phyloP scores from a whole-genome alignment of 805 yeast genomes.

The Spathaspora sp. region DNA sequence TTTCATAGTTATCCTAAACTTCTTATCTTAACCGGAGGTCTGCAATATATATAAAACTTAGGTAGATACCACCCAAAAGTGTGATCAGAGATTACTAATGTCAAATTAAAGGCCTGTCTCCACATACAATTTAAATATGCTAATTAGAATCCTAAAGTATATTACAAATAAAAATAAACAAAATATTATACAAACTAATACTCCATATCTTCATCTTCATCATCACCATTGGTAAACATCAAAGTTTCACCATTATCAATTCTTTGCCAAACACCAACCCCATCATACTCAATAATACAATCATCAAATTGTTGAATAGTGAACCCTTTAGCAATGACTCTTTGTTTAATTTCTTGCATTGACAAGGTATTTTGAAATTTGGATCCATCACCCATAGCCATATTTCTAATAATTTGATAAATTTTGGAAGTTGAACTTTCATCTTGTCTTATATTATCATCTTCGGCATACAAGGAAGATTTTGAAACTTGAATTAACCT shows the following conservation, averaged over 20 bases:
- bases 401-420: slow-evolving; percentile 62
- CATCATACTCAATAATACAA: slow-evolving; percentile 72
- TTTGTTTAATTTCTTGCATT: slow-evolving; percentile 52
- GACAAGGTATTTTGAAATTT: slow-evolving; percentile 26
- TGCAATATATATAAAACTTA: no score
- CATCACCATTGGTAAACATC: slow-evolving; percentile 45
- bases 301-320: slow-evolving; percentile 74
- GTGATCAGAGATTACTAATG: no score
- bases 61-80: no score
- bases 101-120: no score
- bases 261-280: slow-evolving; percentile 71
- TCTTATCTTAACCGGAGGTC: no score
- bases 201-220: slow-evolving; percentile 28
- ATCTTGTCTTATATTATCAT: slow-evolving; percentile 51
- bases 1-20: no score
- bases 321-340: slow-evolving; percentile 76
- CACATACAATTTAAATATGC: no score
- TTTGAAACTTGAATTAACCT: slow-evolving; percentile 85
- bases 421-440: slow-evolving; percentile 65
- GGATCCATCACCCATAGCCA: slow-evolving; percentile 41
- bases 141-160: not conserved
- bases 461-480: slow-evolving; percentile 64
- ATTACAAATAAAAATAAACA: not conserved
- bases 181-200: slow-evolving; percentile 7
- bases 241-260: slow-evolving; percentile 67